Conservation (phyloP, 352 stramenopile genomes). For the Chrysophaeum taylorii region DNA sequence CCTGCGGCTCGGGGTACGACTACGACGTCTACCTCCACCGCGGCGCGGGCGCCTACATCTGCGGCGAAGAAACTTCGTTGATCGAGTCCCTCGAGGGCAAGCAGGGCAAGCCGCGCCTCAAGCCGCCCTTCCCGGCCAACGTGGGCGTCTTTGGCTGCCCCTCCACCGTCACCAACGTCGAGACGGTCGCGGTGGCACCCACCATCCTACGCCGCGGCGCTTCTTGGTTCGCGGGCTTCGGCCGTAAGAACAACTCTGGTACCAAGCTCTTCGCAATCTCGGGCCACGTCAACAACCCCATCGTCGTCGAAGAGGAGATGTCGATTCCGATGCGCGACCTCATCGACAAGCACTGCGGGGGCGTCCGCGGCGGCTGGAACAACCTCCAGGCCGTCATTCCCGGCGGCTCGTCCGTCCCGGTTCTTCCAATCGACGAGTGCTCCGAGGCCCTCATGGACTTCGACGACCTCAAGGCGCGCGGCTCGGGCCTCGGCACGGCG, state of each 20-base stretch:
- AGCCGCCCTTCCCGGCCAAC: slow-evolving; percentile 98
- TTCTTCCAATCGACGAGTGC: slow-evolving; percentile 78
- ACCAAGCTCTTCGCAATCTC: slow-evolving; percentile 99
- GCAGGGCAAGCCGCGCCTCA: slow-evolving; percentile 92
- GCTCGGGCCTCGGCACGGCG: slow-evolving; percentile 90
- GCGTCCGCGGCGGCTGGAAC: slow-evolving; percentile 95
- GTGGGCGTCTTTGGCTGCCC: slow-evolving; percentile 97
- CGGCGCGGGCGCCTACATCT: slow-evolving; percentile 98
- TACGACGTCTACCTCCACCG: slow-evolving; percentile 99
- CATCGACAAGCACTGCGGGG: slow-evolving; percentile 96
- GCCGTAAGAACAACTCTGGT: slow-evolving; percentile 94
- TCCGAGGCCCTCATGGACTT: slow-evolving; percentile 99
- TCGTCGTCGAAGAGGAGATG: slow-evolving; percentile 96
- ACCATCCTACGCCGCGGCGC: slow-evolving; percentile 92
- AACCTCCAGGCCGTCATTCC: slow-evolving; percentile 96
- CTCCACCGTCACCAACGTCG: slow-evolving; percentile 97
- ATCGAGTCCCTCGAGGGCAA: slow-evolving; percentile 94
- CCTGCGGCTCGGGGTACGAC: slow-evolving; percentile 94
- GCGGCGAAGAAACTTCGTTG: slow-evolving; percentile 95
- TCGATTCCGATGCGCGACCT: slow-evolving; percentile 92
- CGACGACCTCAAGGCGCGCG: slow-evolving; percentile 90
- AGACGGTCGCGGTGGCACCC: slow-evolving; percentile 93
- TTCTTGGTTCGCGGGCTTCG: slow-evolving; percentile 90
- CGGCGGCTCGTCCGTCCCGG: slow-evolving; percentile 86
- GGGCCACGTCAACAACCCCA: slow-evolving; percentile 98